Percentiles rank a stretch among this genome's conserved stretches.
Evolutionary conservation across 139 green algal genomes (phyloP).

Genomic region (Chlorella sp.): DNA sequence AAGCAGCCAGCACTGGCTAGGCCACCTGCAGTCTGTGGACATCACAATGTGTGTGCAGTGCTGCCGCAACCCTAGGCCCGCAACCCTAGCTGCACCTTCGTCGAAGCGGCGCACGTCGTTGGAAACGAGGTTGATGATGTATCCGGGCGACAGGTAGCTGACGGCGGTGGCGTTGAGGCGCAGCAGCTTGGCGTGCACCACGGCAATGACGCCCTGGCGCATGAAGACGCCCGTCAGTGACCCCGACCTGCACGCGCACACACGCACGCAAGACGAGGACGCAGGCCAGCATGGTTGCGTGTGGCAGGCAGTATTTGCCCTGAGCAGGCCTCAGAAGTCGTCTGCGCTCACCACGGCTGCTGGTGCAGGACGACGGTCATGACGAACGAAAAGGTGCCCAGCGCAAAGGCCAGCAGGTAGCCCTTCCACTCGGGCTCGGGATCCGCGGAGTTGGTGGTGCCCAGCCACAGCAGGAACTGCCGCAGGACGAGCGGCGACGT

Average conservation of each 20-base stretch:
- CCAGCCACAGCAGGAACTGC: background rate
- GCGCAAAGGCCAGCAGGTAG: background rate
- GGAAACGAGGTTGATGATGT: constrained; percentile 43
- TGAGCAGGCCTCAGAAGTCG: too few relatives aligned
- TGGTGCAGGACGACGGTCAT: background rate
- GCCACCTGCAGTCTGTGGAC: too few relatives aligned
- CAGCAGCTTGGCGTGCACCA: constrained; percentile 2
- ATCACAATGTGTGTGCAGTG: too few relatives aligned
- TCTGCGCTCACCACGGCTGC: constrained; percentile 1
- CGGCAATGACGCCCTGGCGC: constrained; percentile 7
- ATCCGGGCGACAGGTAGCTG: constrained; percentile 28
- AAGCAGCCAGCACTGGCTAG: too few relatives aligned
- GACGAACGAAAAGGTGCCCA: background rate
- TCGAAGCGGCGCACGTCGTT: too few relatives aligned
- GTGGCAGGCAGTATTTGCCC: too few relatives aligned
- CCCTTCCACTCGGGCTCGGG: background rate
- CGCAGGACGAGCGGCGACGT: too few relatives aligned
- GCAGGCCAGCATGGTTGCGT: too few relatives aligned
- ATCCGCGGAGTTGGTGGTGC: background rate
- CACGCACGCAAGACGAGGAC: too few relatives aligned
- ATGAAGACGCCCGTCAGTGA: background rate
- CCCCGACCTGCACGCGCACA: too few relatives aligned
- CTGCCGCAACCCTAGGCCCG: too few relatives aligned
- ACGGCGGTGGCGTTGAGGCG: background rate
- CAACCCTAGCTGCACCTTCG: too few relatives aligned